Evolutionary conservation across 2,329 filamentous ascomycete species (phyloP), one percentile per base, ranked within the genome.

Genomic region (Xylariaceae sp.): DNA sequence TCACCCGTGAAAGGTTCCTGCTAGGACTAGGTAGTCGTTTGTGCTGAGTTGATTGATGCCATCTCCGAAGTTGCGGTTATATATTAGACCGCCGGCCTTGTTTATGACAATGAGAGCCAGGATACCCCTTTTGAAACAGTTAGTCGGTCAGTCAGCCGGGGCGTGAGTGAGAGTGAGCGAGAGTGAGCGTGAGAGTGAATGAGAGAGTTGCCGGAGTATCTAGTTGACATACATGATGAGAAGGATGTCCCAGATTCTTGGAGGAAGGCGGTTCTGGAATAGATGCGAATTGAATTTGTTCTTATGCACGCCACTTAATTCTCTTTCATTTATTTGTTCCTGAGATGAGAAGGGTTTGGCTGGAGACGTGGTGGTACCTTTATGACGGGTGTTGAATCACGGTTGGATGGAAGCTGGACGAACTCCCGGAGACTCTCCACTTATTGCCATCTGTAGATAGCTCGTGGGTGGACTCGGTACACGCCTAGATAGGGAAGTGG

Each of bases 81-180:
- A 99, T 73, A 99, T 86, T 51, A 99, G 81, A 65, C 94, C 94
- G 57, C 91, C 94, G 61, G 94, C 91, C 80, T 99, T 99, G 80
- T 96, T 97, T 78, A 99, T 96, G 71, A 99, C 87, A 71, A 97
- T 91, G 68, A 99, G 86, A 56, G 91, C 86, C 73, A 95, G 94
- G 71, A 99, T 88, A 62, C 91, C 89, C 94, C 91, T 97, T 64
- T 51, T 9, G 19, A 48, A 12, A 39, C 19, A 4, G 39, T 19
- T 11, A 40, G 19, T 61, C 51, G 56, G 53, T 35, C n/a, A 5
- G 44, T 39, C 7, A 50, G 32, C 39, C 30, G n/a, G 9, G 3
- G 37, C 8, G 26, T 40, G 27, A 19, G 35, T 27, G 8, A 19
- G 35, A 40, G 29, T 26, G 3, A 19, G 19, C 19, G 19, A 19